phyloP scores from a whole-genome alignment of 2,329 filamentous ascomycete species.

The Cyclaneusma minus region DNA sequence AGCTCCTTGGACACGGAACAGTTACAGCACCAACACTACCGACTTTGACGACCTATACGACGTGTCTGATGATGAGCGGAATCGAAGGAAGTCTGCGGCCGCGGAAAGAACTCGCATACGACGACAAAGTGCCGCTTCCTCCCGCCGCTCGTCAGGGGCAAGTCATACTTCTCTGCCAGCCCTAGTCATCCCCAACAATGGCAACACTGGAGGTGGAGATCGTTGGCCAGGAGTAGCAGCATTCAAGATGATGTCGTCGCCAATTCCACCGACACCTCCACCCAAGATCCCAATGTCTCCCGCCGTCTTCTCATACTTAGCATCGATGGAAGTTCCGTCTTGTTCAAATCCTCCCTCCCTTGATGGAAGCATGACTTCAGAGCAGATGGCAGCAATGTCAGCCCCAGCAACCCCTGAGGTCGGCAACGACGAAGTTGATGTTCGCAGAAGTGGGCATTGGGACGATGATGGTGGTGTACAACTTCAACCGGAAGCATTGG shows the following conservation, averaged over 20 bases:
- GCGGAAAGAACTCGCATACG: conserved; percentile 21
- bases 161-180: conserved; percentile 23
- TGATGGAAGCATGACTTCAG: conserved; percentile 76
- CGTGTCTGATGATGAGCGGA: conserved; percentile 58
- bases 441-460: too few relatives aligned
- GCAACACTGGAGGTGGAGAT: conserved; percentile 19
- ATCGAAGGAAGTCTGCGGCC: conserved; percentile 25
- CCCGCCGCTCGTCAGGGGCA: conserved; percentile 14
- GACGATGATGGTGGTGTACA: conserved; percentile 44
- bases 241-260: conserved; percentile 34
- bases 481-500: conserved; percentile 67
- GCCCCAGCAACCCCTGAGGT: conserved; percentile 73
- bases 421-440: conserved; percentile 35
- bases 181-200: conserved; percentile 36
- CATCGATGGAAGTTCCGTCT: conserved; percentile 49
- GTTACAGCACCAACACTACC: conserved; percentile 46
- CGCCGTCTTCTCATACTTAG: conserved; percentile 55
- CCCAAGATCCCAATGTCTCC: conserved; percentile 62
- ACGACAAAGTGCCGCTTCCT: conserved; percentile 11
- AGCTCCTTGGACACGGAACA: conserved; percentile 46
- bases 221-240: conserved; percentile 29
- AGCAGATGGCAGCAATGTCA: conserved; percentile 71
- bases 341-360: conserved; percentile 66
- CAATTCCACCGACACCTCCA: conserved; percentile 47
- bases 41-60: conserved; percentile 84